These are phyloP conservation scores for Talaromyces trachyspermus DNA, from an alignment of 495 filamentous ascomycete genomes.

Conservation along the genomic window DNA sequence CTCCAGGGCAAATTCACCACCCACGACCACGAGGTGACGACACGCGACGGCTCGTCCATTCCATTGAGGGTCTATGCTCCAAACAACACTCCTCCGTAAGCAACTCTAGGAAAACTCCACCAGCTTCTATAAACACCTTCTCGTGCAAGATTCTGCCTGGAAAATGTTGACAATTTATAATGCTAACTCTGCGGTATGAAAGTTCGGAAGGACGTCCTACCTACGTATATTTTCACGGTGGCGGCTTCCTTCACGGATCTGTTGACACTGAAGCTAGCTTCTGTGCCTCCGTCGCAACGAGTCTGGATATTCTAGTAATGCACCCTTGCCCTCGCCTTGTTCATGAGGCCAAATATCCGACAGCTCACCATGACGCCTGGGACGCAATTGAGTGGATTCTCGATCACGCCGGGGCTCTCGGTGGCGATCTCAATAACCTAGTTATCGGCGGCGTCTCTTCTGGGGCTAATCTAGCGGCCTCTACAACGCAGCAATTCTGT, in stretches of 20 bases:
- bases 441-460: slow-evolving; percentile 42
- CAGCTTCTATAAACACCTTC: too few relatives aligned
- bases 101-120: too few relatives aligned
- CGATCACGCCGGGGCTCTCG: slow-evolving; percentile 24
- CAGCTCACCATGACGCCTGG: slow-evolving; percentile 37
- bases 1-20: not conserved
- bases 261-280: slow-evolving; percentile 39
- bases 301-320: slow-evolving; percentile 23
- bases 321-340: slow-evolving; percentile 44
- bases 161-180: too few relatives aligned
- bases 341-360: slow-evolving; percentile 34
- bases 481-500: slow-evolving; percentile 25
- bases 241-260: slow-evolving; percentile 41
- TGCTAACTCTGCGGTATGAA: not conserved
- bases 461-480: slow-evolving; percentile 37
- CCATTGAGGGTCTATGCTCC: not conserved
- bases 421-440: slow-evolving; percentile 27
- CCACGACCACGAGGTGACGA: not conserved
- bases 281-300: slow-evolving; percentile 29
- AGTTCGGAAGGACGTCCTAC: slow-evolving; percentile 19
- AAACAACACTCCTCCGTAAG: not conserved
- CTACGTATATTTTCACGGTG: slow-evolving; percentile 44
- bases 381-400: slow-evolving; percentile 42
- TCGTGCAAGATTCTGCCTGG: too few relatives aligned
- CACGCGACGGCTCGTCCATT: not conserved